Base-by-base conservation (phyloP, 768 basidiomycete genomes). In the Gyrodon lividus region DNA sequence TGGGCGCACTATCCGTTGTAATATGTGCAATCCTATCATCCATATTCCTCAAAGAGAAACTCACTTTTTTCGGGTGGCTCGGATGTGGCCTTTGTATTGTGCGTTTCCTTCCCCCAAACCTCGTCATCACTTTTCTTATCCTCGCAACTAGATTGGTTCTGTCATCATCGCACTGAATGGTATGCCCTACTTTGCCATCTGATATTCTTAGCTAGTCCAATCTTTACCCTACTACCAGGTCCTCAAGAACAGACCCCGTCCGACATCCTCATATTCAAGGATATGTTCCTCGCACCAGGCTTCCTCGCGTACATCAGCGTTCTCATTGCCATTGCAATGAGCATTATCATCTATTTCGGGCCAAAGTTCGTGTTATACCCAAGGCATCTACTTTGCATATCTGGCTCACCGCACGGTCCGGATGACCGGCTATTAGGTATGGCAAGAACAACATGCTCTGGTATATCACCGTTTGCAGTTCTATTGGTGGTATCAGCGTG, bases 61-160 rank as follows among this genome's bases (percentile, higher is more conserved):
- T 99, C 39, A 89, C 86, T 31, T 92, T 98, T 71, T 98, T 99
- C 66, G 96, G 97, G 43, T 98, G 95, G 94, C 77, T 98, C 55
- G 96, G 94, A 17, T 97, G 94, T 69, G 81, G 74, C 14, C 79
- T 98, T 16, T 96, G 92, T 71, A 92, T 98, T 63, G 87, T 93
- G 61, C 62, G 91, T 72, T 33, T 12, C 13, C 24, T 31, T 5
- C 41, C n/a, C 28, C n/a, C 17, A 8, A 0, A 40, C 54, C 40
- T 39, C 16, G 10, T 46, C 16, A 7, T 20, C 40, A 6, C 43
- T 6, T 43, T 6, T 43, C 47, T 53, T 20, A 57, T 30, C 26
- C 14, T 14, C 9, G 42, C 45, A 7, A 24, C 12, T 57, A 89
- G 87, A 75, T 94, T 52, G 92, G 92, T 35, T 90, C 91, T 16